Percentiles rank a stretch among this genome's conserved stretches.
Evolutionary conservation across 768 basidiomycete genomes (phyloP).

Genomic region (Psilocybe cubensis): DNA sequence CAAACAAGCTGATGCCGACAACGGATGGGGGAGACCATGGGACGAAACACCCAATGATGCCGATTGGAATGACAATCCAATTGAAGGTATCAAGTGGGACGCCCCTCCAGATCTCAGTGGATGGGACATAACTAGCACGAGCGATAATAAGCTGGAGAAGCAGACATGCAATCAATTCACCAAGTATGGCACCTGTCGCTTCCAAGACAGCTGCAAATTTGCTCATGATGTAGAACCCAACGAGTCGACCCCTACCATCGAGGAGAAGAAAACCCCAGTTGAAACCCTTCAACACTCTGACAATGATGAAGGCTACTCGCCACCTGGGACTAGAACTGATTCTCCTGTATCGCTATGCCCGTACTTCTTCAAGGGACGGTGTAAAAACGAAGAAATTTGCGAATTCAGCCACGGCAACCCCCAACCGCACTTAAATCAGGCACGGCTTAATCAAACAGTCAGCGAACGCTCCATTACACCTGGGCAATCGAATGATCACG

Average conservation of each 20-base stretch:
- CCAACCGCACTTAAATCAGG: too few relatives aligned
- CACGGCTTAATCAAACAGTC: too few relatives aligned
- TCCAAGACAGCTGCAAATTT: constrained; percentile 25
- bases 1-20: constrained; percentile 10
- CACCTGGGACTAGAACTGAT: not conserved
- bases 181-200: constrained; percentile 18
- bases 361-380: constrained; percentile 8
- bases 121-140: constrained; percentile 17
- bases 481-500: too few relatives aligned
- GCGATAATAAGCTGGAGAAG: not conserved
- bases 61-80: not conserved
- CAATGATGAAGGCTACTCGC: constrained; percentile 1
- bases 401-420: constrained; percentile 3
- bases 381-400: constrained; percentile 5
- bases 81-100: constrained; percentile 2
- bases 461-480: not conserved
- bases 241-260: not conserved
- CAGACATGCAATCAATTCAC: constrained; percentile 14
- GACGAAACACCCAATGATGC: not conserved
- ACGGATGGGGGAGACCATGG: constrained; percentile 14
- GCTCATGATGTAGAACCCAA: constrained; percentile 21
- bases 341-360: not conserved
- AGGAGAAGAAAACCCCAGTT: not conserved
- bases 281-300: constrained; percentile 2
- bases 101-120: constrained; percentile 7